Base-by-base conservation (phyloP, 257 asterid species). In the Osmanthus fragrans region DNA sequence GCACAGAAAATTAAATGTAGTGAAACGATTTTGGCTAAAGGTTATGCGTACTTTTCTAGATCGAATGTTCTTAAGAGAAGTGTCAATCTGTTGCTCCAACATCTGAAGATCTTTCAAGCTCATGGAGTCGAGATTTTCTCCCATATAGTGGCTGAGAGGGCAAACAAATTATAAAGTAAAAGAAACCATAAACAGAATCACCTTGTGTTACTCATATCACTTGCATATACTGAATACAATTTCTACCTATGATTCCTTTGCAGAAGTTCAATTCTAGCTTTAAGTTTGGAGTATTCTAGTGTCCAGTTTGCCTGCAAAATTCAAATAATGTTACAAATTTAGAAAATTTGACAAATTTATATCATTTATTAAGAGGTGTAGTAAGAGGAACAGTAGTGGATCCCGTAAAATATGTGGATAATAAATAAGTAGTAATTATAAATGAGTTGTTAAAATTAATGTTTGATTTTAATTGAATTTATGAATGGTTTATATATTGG, bases 51-150 rank as follows among this genome's bases (percentile, higher is more conserved):
- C 91, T 74, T 82, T 87, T 76, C 87, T 73, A 2, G 85, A 21
- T 73, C 89, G 83, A 45, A 87, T 83, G 60, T 82, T 87, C 79
- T 85, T 83, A 7, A 85, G 84, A 68, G 89, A 84, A 68, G 81
- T 66, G 56, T 85, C 91, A 72, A 87, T 87, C 58, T 85, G 88
- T 39, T 83, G 89, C 81, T 87, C 91, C 84, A 87, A 73, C 45
- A 71, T 85, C 16, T 87, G 91, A 69, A 87, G 80, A 42, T 87
- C 89, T 67, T 84, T 85, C 36, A 63, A 74, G 79, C 65, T 82
- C 85, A 42, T 15, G 18, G 85, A 18, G 37, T 83, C 90, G 42
- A 81, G 88, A 76, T 83, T 86, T 77, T 81, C 88, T 58, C 91
- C 89, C 86, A 85, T 87, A 60, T 83, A 83, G 39, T 84, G 84